Percentiles rank a stretch among this genome's conserved stretches.
Evolutionary conservation across 129 eudicot genomes (phyloP).

Genomic region (Kitagawia praeruptora): DNA sequence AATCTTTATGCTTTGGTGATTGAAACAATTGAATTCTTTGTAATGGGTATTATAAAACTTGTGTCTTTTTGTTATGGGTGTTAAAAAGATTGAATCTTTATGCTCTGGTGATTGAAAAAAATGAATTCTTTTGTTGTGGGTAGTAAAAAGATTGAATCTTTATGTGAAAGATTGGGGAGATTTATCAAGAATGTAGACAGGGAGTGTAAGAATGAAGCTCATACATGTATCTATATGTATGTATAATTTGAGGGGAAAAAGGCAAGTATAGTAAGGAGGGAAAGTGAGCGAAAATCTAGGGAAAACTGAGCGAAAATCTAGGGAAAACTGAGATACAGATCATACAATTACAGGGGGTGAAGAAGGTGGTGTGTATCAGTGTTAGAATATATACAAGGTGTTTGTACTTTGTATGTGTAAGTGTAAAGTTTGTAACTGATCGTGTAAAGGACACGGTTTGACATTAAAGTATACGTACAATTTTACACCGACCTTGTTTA

Average conservation of each 20-base stretch:
- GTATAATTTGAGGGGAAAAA: not conserved
- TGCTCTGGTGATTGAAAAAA: not conserved
- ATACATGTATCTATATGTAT: not conserved
- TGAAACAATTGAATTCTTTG: not conserved
- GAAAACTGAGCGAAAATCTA: conserved; percentile 4
- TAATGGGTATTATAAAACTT: not conserved
- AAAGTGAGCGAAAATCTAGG: conserved; percentile 3
- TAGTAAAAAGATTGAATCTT: not conserved
- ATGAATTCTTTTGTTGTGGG: not conserved
- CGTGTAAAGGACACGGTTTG: not conserved
- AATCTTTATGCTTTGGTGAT: not conserved
- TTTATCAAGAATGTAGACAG: not conserved
- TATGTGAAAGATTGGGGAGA: not conserved
- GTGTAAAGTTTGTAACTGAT: not conserved
- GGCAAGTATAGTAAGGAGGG: not conserved
- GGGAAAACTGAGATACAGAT: not conserved
- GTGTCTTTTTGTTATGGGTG: not conserved
- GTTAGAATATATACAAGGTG: too few species aligned
- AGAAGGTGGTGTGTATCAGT: not conserved
- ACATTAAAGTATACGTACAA: not conserved
- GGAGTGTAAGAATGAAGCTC: not conserved
- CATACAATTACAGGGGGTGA: not conserved
- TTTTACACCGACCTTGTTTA: not conserved
- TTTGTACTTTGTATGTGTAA: not conserved
- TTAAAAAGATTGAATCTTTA: not conserved